Conservation (phyloP, 805 yeast genomes). For the Saccharomycopsis sp. region DNA sequence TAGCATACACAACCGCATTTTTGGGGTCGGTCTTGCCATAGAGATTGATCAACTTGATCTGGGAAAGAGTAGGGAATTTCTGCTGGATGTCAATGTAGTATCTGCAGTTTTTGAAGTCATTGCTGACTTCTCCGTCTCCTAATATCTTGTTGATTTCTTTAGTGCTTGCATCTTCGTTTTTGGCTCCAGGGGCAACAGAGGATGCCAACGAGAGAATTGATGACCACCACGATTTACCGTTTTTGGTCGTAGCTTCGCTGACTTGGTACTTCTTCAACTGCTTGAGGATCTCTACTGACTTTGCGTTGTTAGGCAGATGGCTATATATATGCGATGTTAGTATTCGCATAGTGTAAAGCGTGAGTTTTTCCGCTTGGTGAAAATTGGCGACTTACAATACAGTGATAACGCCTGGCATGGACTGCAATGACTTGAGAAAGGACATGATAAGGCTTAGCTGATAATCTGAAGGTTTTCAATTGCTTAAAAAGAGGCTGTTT, state of each 20-base stretch:
- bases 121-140: constrained; percentile 10
- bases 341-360: not conserved
- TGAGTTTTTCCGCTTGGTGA: not conserved
- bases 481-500: not conserved
- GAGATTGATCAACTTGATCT: constrained; percentile 12
- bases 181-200: not conserved
- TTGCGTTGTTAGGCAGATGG: constrained; percentile 11
- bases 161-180: constrained; percentile 4
- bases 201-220: constrained; percentile 5
- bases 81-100: constrained; percentile 20
- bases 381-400: constrained; percentile 29
- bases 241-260: not conserved
- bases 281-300: constrained; percentile 11
- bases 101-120: constrained; percentile 15
- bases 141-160: constrained; percentile 17
- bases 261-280: constrained; percentile 15
- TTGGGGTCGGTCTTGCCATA: constrained; percentile 4
- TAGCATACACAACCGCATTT: constrained; percentile 7
- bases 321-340: constrained; percentile 2
- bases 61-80: constrained; percentile 18
- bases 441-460: constrained; percentile 27
- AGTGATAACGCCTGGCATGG: constrained; percentile 31
- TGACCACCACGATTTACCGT: constrained; percentile 14
- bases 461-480: not conserved
- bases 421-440: constrained; percentile 31